These are phyloP conservation scores for Eimeria praecox DNA, from an alignment of 169 alveolate genomes.

Conservation along the genomic window DNA sequence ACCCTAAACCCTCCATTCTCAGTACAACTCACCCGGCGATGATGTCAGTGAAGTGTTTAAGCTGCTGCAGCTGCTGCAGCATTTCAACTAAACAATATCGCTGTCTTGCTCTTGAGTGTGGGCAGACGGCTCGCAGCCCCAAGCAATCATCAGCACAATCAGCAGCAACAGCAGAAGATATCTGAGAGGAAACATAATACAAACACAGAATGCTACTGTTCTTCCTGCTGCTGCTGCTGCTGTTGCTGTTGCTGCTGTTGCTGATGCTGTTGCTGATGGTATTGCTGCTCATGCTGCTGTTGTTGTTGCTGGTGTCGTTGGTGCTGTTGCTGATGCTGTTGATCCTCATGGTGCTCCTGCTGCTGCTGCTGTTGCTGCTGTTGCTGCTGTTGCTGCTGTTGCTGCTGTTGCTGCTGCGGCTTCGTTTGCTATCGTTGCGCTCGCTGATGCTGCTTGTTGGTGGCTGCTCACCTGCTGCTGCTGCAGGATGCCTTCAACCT, in stretches of 20 bases:
- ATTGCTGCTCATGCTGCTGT: background rate
- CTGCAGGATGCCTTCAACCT: conserved; percentile 12
- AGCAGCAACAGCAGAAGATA: background rate
- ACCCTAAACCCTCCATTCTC: conserved; percentile 3
- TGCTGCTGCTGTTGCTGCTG: conserved; percentile 18
- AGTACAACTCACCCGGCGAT: conserved; percentile 16
- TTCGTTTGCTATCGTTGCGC: background rate
- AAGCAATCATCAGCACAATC: background rate
- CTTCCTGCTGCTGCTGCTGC: background rate
- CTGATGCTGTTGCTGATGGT: background rate
- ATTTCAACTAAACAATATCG: background rate
- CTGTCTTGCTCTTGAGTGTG: background rate
- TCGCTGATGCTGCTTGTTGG: background rate
- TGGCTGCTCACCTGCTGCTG: background rate
- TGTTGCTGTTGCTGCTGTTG: background rate
- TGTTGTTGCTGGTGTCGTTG: conserved; percentile 30
- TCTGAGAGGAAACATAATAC: background rate
- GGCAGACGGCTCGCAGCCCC: background rate
- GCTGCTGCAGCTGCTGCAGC: conserved; percentile 26
- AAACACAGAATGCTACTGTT: background rate
- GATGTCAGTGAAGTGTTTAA: background rate
- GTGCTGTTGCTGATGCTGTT: too few species aligned
- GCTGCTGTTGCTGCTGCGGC: background rate
- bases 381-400: conserved; percentile 22
- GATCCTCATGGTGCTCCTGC: too few species aligned